Percentiles rank a stretch among this genome's conserved stretches.
Conservation (phyloP, 202 grass and related monocot genomes). For the Hordeum pubiflorum region DNA sequence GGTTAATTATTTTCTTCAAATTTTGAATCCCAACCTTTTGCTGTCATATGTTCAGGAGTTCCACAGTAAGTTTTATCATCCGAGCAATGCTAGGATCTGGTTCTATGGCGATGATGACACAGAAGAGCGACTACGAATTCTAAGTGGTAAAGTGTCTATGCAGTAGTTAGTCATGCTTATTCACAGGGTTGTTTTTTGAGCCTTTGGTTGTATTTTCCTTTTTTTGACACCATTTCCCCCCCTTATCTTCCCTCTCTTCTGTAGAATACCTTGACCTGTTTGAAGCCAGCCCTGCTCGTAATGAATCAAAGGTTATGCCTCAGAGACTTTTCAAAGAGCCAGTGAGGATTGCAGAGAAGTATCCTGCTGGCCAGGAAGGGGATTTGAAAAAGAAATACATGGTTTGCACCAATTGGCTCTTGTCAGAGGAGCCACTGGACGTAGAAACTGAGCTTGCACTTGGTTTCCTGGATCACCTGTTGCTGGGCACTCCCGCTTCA, state of each 20-base stretch:
- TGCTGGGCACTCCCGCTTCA: constrained; percentile 92
- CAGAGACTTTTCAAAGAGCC: constrained; percentile 90
- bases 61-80: constrained; percentile 87
- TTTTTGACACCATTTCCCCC: neutral
- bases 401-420: constrained; percentile 91
- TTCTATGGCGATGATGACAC: constrained; percentile 96
- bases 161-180: constrained; percentile 8
- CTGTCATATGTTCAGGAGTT: constrained; percentile 57
- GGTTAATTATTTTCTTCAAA: constrained; percentile 18
- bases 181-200: neutral
- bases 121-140: constrained; percentile 59
- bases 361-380: constrained; percentile 80
- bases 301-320: constrained; percentile 73
- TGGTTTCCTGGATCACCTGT: constrained; percentile 88
- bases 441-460: constrained; percentile 81
- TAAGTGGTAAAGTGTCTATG: constrained; percentile 64
- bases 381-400: constrained; percentile 95
- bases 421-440: constrained; percentile 75
- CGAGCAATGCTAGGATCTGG: constrained; percentile 97
- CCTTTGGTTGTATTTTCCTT: neutral
- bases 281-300: constrained; percentile 60
- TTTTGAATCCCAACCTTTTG: constrained; percentile 10
- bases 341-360: constrained; percentile 74
- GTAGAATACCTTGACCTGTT: constrained; percentile 93
- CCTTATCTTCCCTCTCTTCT: constrained; percentile 10